Evolutionary conservation across 345 rosid genomes (phyloP), one percentile per base, ranked within the genome.

Genomic region (Lepidium sativum): DNA sequence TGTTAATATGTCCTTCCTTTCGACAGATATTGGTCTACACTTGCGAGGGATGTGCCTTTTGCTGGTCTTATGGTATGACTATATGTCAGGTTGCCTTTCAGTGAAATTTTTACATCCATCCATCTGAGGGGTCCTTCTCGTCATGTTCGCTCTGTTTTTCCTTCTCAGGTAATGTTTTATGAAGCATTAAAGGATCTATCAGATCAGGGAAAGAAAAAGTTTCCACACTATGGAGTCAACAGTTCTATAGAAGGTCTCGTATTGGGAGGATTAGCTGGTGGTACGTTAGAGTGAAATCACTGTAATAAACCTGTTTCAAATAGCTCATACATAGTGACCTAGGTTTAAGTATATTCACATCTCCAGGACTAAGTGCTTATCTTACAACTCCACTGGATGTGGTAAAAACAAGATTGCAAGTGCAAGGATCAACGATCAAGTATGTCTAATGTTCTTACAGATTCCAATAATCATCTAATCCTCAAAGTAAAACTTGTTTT

Each of bases 41-140:
- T 92, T 59, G 96, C 89, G 21, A 86, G 98, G 80, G 98, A 92
- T 81, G 88, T 92, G 20, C 96, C 98, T 53, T 89, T 89, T 79
- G 95, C 96, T 48, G 98, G 98, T 68, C 84, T 92, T 44, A 89
- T 92, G 96, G 98, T 92, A 77, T n/a, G 59, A 17, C 59, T 15
- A 12, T 15, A 11, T 58, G 79, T 65, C 34, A 16, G 21, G 3
- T 39, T 39, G 38, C 20, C 0, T 11, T 37, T 12, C 42, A 42
- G 48, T 16, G 18, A 37, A 43, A 53, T 29, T 18, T 8, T 48
- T 49, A 44, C 37, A 37, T 49, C 51, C 51, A 37, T 47, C 39
- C 34, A 48, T 2, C 48, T 47, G 6, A 21, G 4, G 29, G 10
- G 18, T 68, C 32, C 39, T 25, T 68, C n/a, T 56, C 33, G 9